Conservation (phyloP, 257 asterid species). For the Solanum phureja region DNA sequence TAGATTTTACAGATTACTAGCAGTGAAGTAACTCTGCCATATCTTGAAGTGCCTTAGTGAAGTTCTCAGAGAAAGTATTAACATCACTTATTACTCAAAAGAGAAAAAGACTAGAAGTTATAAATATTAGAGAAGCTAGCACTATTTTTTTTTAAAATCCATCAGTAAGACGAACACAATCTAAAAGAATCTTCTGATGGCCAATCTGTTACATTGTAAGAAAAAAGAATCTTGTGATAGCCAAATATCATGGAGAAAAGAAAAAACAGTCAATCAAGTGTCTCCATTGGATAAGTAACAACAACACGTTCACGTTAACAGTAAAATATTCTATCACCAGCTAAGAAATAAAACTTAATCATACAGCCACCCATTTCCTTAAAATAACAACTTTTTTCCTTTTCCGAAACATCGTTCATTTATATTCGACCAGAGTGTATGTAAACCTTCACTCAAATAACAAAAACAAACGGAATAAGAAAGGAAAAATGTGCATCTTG, state of each 20-base stretch:
- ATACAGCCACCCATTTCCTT: background rate
- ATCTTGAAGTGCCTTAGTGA: background rate
- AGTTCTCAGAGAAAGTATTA: background rate
- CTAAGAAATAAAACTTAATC: background rate
- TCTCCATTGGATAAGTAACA: background rate
- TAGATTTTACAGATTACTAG: background rate
- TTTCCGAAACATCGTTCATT: background rate
- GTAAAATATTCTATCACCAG: background rate
- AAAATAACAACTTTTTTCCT: background rate
- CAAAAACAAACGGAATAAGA: background rate
- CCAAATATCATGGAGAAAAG: background rate
- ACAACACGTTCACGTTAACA: background rate
- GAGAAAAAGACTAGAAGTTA: background rate
- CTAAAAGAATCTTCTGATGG: background rate
- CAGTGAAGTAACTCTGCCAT: background rate
- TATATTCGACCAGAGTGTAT: background rate
- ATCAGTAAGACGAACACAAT: too few relatives aligned
- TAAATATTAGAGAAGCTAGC: background rate
- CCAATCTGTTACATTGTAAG: background rate
- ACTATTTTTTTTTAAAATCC: background rate
- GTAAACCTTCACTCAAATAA: background rate
- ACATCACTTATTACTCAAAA: background rate
- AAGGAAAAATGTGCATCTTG: slow-evolving; percentile 20
- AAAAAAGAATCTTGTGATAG: too few relatives aligned
- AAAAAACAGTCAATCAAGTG: background rate